Base-by-base conservation (phyloP, 2,329 filamentous ascomycete genomes). In the Hymenoscyphus infarciens region DNA sequence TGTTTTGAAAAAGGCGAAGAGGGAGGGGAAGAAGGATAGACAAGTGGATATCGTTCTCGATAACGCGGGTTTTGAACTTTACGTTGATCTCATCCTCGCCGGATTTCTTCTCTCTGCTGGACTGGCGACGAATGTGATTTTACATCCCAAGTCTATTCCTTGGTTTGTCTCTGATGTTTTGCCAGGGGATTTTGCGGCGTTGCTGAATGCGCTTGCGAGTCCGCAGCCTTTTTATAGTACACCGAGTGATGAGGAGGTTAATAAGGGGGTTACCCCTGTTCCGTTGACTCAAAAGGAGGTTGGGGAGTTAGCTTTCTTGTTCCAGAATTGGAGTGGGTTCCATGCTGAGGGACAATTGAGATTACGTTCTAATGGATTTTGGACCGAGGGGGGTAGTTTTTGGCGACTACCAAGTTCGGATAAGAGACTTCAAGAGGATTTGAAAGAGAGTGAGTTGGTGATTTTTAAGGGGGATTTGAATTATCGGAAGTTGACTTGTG, bases 141-240 rank as follows among this genome's bases (percentile, higher is more conserved):
- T 99, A 10, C 93, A 97, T 72, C 93, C 95, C 59, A 99, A 99
- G 79, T 88, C 87, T 25, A 93, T 99, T 63, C 95, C 95, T 0
- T 99, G 95, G 95, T 99, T 98, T 74, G 95, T 99, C 56, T 97
- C 92, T 0, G 95, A 99, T 72, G 95, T 98, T 3, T 77, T 97
- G 11, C 93, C 94, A 0, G 82, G 80, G 49, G 95, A 99, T 77
- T 97, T 98, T 70, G 82, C 81, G 1, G 87, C 88, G n/a, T 83
- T 98, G 2, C 84, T 99, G 59, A 87, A 84, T 66, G 91, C 89
- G 4, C 83, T 99, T n/a, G 85, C 88, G 6, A 83, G 87, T 69
- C 91, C 95, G 0, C 86, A 88, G 69, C 71, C 77, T 11, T 97
- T 98, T 76, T 98, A 95, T 78, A 85, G 88, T 72, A 85, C 85